Base-by-base conservation (phyloP, 1,284 basidiomycete genomes). In the Peniophora sp. region DNA sequence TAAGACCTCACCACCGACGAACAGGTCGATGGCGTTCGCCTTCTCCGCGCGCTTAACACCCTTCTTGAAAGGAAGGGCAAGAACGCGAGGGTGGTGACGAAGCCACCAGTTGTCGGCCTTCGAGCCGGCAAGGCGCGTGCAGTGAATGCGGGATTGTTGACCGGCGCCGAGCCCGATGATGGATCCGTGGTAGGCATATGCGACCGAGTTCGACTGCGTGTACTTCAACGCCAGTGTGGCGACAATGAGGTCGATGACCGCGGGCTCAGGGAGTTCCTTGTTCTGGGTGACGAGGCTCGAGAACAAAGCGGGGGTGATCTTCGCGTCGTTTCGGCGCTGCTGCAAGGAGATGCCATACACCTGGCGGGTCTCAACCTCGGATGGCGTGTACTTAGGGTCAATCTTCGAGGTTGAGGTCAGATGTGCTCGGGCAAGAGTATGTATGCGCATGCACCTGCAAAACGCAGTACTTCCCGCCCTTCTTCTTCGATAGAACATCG, bases 71-170 rank as follows among this genome's bases (percentile, higher is more conserved):
- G 95, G 91, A 44, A 98, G 80, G 11, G 76, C 74, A 56, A 97
- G 84, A 47, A 95, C 94, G 47, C 92, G 87, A 0, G 94, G 88
- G 72, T 98, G 94, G 73, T 98, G 94, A 35, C 96, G 86, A 52
- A 98, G 78, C 96, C 97, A 99, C 94, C 96, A 99, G 61, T 95
- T 83, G 73, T 99, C 97, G n/a, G 94, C 94, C 73, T 99, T 99
- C 56, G 85, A 83, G 11, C 97, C 96, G 1, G 97, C 97, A 45
- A 99, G 84, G 48, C 97, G 89, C 18, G 96, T 99, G 73, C 97
- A 99, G 76, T 99, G 97, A 66, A 99, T 99, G 51, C 96, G 91
- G 9, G 94, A 97, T 68, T 99, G 97, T 68, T 99, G 96, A 14
- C 97, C 96, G 0, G 97, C 97, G 48, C 96, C 96, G 47, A 98